phyloP scores from a whole-genome alignment of 2,329 filamentous ascomycete species.

The Arthrobotrys sinensis region DNA sequence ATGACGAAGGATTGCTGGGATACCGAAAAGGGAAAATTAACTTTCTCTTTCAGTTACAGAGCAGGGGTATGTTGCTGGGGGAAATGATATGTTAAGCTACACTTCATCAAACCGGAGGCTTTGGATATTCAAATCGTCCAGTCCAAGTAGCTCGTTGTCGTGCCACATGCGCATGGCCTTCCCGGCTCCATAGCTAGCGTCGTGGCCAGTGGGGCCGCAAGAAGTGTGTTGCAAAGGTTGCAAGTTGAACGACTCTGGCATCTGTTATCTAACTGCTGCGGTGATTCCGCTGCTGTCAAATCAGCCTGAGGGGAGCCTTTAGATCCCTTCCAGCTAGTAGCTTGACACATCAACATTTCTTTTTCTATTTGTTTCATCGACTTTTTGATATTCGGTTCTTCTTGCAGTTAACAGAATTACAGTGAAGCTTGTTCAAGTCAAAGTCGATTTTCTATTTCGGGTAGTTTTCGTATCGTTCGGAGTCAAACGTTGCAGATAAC shows the following conservation, averaged over 20 bases:
- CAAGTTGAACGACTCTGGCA: slow-evolving; percentile 11
- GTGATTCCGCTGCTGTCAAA: slow-evolving; percentile 32
- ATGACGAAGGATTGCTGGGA: slow-evolving; percentile 16
- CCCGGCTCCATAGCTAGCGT: slow-evolving; percentile 10
- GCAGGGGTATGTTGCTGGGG: background rate
- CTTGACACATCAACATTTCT: slow-evolving; percentile 25
- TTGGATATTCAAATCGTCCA: slow-evolving; percentile 15
- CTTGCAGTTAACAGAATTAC: slow-evolving; percentile 22
- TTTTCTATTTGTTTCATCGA: slow-evolving; percentile 45
- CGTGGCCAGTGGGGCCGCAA: slow-evolving; percentile 14
- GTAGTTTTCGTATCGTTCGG: slow-evolving; percentile 13
- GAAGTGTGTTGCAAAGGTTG: slow-evolving; percentile 55
- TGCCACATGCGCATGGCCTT: slow-evolving; percentile 47
- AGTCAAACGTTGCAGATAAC: slow-evolving; percentile 47
- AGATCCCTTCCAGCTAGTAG: slow-evolving; percentile 20
- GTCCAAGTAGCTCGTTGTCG: slow-evolving; percentile 32
- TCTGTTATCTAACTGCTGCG: slow-evolving; percentile 17
- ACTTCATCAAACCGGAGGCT: slow-evolving; percentile 6
- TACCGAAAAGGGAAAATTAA: slow-evolving; percentile 41
- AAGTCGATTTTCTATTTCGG: slow-evolving; percentile 45
- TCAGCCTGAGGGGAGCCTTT: slow-evolving; percentile 47
- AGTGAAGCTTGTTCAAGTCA: slow-evolving; percentile 15
- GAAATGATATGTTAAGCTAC: background rate
- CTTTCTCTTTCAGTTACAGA: slow-evolving; percentile 10
- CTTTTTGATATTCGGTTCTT: slow-evolving; percentile 21